phyloP scores from a whole-genome alignment of 305 asterid species.

The Fraxinus ornus region DNA sequence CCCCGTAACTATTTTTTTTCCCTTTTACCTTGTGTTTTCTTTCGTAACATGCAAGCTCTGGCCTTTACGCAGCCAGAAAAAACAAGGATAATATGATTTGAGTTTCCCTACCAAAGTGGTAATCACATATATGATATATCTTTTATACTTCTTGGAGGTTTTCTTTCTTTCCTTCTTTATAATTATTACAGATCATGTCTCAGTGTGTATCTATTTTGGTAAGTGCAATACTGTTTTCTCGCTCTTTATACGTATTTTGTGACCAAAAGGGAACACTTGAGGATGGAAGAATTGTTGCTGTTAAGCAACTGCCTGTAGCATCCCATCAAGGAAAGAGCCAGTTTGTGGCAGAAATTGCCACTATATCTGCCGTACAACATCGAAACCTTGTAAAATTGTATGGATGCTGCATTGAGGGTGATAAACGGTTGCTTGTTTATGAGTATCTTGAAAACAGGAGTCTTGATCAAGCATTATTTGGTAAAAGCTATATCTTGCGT shows the following conservation, averaged over 20 bases:
- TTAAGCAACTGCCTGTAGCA: conserved; percentile 48
- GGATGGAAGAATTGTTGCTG: conserved; percentile 52
- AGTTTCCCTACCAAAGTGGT: too few relatives aligned
- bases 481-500: conserved; percentile 18
- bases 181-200: too few relatives aligned
- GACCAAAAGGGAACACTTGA: conserved; percentile 40
- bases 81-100: not conserved
- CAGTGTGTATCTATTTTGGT: not conserved
- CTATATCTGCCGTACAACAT: conserved; percentile 63
- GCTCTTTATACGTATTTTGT: not conserved
- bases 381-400: conserved; percentile 58
- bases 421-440: conserved; percentile 50
- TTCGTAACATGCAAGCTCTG: not conserved
- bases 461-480: conserved; percentile 54
- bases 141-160: not conserved
- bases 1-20: not conserved
- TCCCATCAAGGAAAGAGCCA: conserved; percentile 61
- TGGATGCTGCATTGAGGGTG: conserved; percentile 63
- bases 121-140: not conserved
- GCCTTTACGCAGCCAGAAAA: not conserved
- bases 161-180: not conserved
- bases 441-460: conserved; percentile 57
- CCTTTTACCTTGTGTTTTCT: not conserved
- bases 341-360: conserved; percentile 60
- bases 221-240: not conserved